These are phyloP conservation scores for Rosa hybrid DNA, from an alignment of 331 rosid genomes.

Conservation along the genomic window DNA sequence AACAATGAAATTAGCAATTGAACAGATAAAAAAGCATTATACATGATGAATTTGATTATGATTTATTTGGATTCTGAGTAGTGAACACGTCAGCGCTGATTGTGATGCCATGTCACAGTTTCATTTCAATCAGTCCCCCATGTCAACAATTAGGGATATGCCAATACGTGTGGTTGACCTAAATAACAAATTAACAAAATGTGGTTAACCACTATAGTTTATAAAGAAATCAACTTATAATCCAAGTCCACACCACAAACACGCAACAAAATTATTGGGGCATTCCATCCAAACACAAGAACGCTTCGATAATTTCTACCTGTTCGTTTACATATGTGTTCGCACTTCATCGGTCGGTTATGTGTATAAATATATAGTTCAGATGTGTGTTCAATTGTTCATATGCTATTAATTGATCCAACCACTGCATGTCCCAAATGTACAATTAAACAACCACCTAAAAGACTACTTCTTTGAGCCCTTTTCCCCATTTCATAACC, in stretches of 20 bases:
- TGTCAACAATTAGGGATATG: conserved; percentile 20
- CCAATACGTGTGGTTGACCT: not conserved
- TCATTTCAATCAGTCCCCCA: conserved; percentile 8
- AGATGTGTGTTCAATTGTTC: not conserved
- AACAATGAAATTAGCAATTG: not conserved
- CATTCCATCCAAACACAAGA: not conserved
- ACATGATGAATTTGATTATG: not conserved
- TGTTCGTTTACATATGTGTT: not conserved
- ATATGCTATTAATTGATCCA: not conserved
- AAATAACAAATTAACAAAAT: not conserved
- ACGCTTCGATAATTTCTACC: not conserved
- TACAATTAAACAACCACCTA: not conserved
- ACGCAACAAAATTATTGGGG: not conserved
- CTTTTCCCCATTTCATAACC: not conserved
- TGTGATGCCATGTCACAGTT: conserved; percentile 29
- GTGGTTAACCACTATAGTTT: not conserved
- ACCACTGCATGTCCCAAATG: not conserved
- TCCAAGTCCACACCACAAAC: not conserved
- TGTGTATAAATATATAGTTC: not conserved
- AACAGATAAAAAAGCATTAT: not conserved
- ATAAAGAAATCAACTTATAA: not conserved
- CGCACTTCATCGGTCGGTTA: not conserved
- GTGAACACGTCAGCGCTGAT: conserved; percentile 38
- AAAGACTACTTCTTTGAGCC: not conserved
- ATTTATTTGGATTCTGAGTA: conserved; percentile 22